Percentiles rank a stretch among this genome's conserved stretches.
Conservation (phyloP, 768 basidiomycete genomes). For the Russula dissimulans region DNA sequence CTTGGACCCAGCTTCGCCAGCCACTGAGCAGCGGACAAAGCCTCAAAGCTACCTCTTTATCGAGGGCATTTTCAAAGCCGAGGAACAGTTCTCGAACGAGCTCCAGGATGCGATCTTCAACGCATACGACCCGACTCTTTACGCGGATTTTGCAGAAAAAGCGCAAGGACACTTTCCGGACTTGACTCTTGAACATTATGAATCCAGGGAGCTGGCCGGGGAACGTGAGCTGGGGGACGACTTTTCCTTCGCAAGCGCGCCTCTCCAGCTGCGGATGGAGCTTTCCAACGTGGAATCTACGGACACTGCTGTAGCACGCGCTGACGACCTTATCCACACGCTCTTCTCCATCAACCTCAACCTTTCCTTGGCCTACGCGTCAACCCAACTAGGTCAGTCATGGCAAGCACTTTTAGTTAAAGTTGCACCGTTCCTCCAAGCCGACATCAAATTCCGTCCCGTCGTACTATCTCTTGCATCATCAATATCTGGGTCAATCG, state of each 20-base stretch:
- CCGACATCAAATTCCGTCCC: conserved; percentile 46
- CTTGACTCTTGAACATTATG: conserved; percentile 56
- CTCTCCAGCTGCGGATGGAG: conserved; percentile 53
- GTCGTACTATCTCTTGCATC: conserved; percentile 49
- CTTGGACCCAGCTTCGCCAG: conserved; percentile 36
- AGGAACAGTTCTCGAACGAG: conserved; percentile 57
- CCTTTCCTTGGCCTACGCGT: conserved; percentile 73
- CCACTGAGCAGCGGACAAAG: conserved; percentile 31
- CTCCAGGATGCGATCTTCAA: conserved; percentile 61
- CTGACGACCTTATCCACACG: conserved; percentile 45
- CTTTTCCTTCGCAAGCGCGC: conserved; percentile 59
- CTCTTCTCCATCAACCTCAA: conserved; percentile 78
- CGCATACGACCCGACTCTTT: conserved; percentile 62
- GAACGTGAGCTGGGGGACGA: conserved; percentile 74
- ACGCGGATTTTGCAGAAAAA: conserved; percentile 47
- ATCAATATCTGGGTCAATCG: conserved; percentile 56
- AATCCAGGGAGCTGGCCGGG: conserved; percentile 47
- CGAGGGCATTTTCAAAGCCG: conserved; percentile 45
- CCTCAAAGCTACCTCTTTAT: conserved; percentile 54
- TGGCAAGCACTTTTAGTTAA: conserved; percentile 69
- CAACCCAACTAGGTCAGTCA: conserved; percentile 62
- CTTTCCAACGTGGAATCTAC: conserved; percentile 32
- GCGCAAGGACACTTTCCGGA: conserved; percentile 47
- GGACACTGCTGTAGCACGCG: conserved; percentile 35
- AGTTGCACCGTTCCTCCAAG: conserved; percentile 53